Percentiles rank a stretch among this genome's conserved stretches.
Conservation (phyloP, 1,284 basidiomycete species). For the Naganishia albida region DNA sequence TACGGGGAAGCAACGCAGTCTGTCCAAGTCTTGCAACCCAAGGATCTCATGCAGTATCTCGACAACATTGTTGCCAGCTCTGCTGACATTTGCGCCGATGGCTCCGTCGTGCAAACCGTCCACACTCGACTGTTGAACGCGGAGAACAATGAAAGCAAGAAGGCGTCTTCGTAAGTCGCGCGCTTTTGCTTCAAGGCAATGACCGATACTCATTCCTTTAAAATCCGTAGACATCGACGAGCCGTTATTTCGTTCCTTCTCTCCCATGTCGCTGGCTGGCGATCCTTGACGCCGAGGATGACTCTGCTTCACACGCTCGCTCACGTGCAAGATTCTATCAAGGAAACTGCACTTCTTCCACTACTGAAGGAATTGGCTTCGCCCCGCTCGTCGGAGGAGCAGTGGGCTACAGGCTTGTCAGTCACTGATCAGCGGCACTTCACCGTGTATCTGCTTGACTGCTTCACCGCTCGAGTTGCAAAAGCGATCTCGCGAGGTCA, state of each 20-base stretch:
- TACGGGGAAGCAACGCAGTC: constrained; percentile 42
- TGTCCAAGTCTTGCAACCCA: constrained; percentile 48
- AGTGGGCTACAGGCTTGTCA: constrained; percentile 7
- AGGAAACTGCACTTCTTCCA: constrained; percentile 66
- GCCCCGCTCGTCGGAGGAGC: neutral
- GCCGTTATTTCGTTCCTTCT: constrained; percentile 75
- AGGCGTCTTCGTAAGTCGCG: constrained; percentile 58
- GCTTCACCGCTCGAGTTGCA: constrained; percentile 14
- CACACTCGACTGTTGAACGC: constrained; percentile 63
- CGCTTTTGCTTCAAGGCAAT: constrained; percentile 5
- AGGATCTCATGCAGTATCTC: constrained; percentile 70
- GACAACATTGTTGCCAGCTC: constrained; percentile 60
- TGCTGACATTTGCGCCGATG: constrained; percentile 71
- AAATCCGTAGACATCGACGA: constrained; percentile 65
- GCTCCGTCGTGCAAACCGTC: constrained; percentile 63
- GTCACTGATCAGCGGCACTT: constrained; percentile 12
- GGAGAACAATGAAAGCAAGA: constrained; percentile 63
- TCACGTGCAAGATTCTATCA: constrained; percentile 65
- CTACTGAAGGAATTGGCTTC: constrained; percentile 51
- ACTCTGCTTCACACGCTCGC: constrained; percentile 64
- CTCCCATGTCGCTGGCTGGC: constrained; percentile 74
- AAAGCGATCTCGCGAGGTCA: constrained; percentile 23
- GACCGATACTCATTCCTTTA: constrained; percentile 22
- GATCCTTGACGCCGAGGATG: constrained; percentile 59
- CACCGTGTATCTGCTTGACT: constrained; percentile 5